A percentile compares a stretch with the other conserved stretches of the same genome.
Conservation (phyloP, 345 rosid genomes). For the Syzygium grande region DNA sequence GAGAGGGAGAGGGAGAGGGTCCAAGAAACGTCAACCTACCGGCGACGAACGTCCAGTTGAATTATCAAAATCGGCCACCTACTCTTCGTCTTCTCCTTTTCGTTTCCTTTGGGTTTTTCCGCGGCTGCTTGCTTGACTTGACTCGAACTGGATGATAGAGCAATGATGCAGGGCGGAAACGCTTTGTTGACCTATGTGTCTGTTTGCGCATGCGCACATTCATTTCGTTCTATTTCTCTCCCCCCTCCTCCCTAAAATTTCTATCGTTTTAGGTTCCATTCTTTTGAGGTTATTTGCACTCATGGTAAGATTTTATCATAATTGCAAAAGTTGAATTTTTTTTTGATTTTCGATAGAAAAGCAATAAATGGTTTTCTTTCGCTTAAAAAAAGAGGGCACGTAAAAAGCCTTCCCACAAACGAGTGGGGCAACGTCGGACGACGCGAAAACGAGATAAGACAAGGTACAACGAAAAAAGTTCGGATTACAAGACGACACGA, state of each 20-base stretch:
- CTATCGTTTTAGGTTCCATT: not conserved
- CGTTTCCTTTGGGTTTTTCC: not conserved
- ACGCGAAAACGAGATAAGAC: not conserved
- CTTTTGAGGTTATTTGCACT: not conserved
- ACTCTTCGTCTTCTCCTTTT: not conserved
- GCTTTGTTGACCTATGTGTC: not conserved
- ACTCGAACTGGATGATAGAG: not conserved
- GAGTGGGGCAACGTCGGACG: not conserved
- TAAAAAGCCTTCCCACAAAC: not conserved
- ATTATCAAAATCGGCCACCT: not conserved
- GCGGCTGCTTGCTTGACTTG: not conserved
- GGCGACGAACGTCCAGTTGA: not conserved
- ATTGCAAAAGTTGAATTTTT: not conserved
- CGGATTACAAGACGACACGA: not conserved
- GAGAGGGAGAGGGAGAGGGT: too few relatives aligned
- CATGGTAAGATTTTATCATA: not conserved
- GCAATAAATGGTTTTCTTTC: not conserved
- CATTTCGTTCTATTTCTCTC: not conserved
- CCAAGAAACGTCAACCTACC: not conserved
- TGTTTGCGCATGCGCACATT: not conserved
- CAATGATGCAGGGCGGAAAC: not conserved
- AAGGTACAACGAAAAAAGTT: not conserved
- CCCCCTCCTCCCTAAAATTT: rapidly evolving
- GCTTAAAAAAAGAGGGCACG: not conserved
- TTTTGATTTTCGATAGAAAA: not conserved